phyloP scores from a whole-genome alignment of 2,329 filamentous ascomycete species.

The Ascochyta clinopodiicola region DNA sequence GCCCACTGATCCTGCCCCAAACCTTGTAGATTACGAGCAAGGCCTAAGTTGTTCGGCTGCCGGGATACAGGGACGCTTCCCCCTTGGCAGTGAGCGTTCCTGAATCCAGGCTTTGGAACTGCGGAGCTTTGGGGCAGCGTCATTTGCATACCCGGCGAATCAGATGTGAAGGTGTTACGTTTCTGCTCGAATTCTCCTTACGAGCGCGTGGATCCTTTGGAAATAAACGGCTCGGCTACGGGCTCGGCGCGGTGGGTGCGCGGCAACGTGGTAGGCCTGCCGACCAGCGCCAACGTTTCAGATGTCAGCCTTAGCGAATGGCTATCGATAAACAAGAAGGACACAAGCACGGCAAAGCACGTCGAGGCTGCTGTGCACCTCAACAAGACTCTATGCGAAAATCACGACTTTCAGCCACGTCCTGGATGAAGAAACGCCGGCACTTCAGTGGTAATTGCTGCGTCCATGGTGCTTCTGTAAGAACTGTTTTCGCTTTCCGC shows the following conservation, averaged over 20 bases:
- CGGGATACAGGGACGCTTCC: constrained; percentile 10
- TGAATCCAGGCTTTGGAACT: constrained; percentile 16
- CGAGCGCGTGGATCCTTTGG: constrained; percentile 4
- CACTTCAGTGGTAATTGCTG: background rate
- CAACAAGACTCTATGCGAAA: constrained; percentile 9
- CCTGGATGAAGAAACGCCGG: background rate
- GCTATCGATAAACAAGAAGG: constrained; percentile 17
- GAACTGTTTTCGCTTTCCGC: background rate
- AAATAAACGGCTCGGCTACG: constrained; percentile 17
- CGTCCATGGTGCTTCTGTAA: background rate
- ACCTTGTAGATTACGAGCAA: constrained; percentile 4
- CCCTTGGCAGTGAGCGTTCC: constrained; percentile 8
- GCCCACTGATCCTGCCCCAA: constrained; percentile 5
- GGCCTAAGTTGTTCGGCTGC: constrained; percentile 7
- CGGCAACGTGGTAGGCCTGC: constrained; percentile 19
- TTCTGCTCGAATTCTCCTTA: constrained; percentile 12
- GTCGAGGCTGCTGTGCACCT: constrained; percentile 13
- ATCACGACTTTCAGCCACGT: constrained; percentile 9
- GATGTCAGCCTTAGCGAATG: constrained; percentile 11
- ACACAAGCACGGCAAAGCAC: constrained; percentile 12
- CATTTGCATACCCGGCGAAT: constrained; percentile 12
- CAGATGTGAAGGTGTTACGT: constrained; percentile 13
- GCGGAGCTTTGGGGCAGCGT: constrained; percentile 15
- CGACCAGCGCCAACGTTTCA: constrained; percentile 15
- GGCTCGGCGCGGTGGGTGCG: constrained; percentile 18